phyloP scores from a whole-genome alignment of 306 rosid species.

The Macrotyloma uniflorum region DNA sequence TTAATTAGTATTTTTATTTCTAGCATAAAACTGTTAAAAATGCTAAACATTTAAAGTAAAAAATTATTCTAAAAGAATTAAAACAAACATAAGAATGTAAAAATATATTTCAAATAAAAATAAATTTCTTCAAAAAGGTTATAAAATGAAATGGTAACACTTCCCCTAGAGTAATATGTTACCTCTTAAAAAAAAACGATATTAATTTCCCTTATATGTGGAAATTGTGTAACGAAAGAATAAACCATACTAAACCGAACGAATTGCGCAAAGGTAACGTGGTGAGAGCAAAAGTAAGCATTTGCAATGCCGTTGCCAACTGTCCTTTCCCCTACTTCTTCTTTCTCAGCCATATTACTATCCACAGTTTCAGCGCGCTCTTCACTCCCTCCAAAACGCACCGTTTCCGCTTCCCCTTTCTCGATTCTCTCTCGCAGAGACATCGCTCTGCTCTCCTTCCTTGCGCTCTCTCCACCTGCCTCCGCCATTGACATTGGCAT shows the following conservation, averaged over 20 bases:
- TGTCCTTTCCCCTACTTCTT: conserved; percentile 44
- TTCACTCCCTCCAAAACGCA: conserved; percentile 60
- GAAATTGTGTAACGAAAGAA: background rate
- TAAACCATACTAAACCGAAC: background rate
- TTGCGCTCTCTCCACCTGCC: conserved; percentile 57
- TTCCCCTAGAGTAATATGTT: too few species aligned
- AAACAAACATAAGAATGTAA: too few species aligned
- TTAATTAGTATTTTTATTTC: too few species aligned
- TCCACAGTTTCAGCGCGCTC: conserved; percentile 47
- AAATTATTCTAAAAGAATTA: too few species aligned
- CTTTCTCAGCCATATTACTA: conserved; percentile 37
- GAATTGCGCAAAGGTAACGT: background rate
- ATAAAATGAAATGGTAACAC: too few species aligned
- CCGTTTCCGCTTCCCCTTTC: background rate
- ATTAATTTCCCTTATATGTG: background rate
- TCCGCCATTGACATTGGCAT: conserved; percentile 80
- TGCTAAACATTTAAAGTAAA: too few species aligned
- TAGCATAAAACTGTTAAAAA: too few species aligned
- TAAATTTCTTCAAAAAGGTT: too few species aligned
- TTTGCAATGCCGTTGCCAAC: conserved; percentile 49
- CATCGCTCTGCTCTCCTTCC: conserved; percentile 52
- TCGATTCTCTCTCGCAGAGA: conserved; percentile 60
- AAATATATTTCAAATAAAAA: too few species aligned
- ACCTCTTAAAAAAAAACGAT: too few species aligned
- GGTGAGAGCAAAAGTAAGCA: conserved; percentile 22